These are phyloP conservation scores for Russula brevipes DNA, from an alignment of 768 basidiomycete species.

Conservation along the genomic window DNA sequence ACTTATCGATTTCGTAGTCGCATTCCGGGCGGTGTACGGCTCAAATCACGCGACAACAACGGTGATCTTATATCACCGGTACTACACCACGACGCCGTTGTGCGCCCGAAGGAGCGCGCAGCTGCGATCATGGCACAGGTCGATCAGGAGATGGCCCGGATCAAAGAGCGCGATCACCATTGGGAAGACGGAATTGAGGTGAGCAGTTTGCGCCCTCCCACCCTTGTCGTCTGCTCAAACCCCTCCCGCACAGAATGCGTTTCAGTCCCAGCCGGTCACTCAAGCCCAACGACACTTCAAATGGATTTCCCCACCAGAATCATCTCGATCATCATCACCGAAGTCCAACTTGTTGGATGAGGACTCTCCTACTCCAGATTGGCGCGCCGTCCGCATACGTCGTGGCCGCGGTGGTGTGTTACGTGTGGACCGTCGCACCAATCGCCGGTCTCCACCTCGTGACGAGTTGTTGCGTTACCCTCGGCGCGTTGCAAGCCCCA, in stretches of 20 bases:
- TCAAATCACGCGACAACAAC: constrained; percentile 43
- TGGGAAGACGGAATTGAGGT: constrained; percentile 91
- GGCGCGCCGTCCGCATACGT: constrained; percentile 62
- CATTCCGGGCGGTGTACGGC: constrained; percentile 45
- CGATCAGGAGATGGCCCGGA: constrained; percentile 49
- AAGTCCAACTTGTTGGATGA: constrained; percentile 29
- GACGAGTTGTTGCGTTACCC: constrained; percentile 20
- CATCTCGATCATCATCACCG: constrained; percentile 31
- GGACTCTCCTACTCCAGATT: constrained; percentile 30
- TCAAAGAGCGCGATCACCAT: constrained; percentile 68
- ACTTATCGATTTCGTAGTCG: constrained; percentile 32
- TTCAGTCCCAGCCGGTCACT: constrained; percentile 56
- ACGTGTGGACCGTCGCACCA: constrained; percentile 62
- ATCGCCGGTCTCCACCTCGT: constrained; percentile 13
- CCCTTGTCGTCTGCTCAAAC: constrained; percentile 6
- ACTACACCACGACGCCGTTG: constrained; percentile 44
- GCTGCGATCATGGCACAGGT: constrained; percentile 54
- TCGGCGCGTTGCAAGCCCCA: constrained; percentile 25
- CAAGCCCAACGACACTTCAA: constrained; percentile 65
- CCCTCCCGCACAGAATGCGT: constrained; percentile 48
- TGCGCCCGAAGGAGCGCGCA: constrained; percentile 64
- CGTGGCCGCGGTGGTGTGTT: constrained; percentile 78
- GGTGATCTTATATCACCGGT: constrained; percentile 38
- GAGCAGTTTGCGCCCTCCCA: constrained; percentile 27
- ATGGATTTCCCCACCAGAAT: constrained; percentile 42